Percentiles rank a stretch among this genome's conserved stretches.
Evolutionary conservation across 1,284 basidiomycete genomes (phyloP).

Genomic region (Ustanciosporium gigantosporum): DNA sequence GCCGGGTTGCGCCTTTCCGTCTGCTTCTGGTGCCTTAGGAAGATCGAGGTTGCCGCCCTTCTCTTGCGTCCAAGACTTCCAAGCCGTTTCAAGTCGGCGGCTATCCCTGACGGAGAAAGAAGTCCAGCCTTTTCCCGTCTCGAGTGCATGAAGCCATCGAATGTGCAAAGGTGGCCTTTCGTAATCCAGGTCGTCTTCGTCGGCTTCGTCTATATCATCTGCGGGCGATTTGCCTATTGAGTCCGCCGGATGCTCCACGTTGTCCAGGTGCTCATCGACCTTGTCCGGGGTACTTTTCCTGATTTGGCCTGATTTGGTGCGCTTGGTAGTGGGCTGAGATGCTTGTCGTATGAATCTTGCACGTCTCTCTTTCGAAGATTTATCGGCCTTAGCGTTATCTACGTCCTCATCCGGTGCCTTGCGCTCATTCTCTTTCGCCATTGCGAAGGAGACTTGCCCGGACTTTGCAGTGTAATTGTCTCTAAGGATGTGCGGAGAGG

Average conservation of each 20-base stretch:
- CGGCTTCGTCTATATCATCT: slow-evolving; percentile 13
- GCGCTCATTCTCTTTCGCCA: neutral
- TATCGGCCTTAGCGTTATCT: slow-evolving; percentile 7
- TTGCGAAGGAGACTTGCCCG: neutral
- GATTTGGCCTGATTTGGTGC: slow-evolving; percentile 11
- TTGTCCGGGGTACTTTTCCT: slow-evolving; percentile 8
- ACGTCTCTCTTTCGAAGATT: slow-evolving; percentile 19
- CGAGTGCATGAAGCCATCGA: slow-evolving; percentile 24
- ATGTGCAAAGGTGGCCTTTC: slow-evolving; percentile 22
- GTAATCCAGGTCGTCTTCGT: slow-evolving; percentile 13
- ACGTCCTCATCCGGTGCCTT: neutral
- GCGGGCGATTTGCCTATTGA: neutral
- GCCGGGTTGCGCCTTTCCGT: slow-evolving; percentile 29
- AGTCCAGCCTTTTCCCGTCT: slow-evolving; percentile 26
- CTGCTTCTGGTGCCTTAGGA: slow-evolving; percentile 12
- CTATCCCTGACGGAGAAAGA: slow-evolving; percentile 33
- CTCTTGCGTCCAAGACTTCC: slow-evolving; percentile 24
- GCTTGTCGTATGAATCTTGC: slow-evolving; percentile 37
- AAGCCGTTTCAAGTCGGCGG: slow-evolving; percentile 24
- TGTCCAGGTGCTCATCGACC: neutral
- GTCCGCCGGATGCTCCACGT: neutral
- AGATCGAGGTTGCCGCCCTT: slow-evolving; percentile 28
- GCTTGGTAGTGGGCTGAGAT: slow-evolving; percentile 19
- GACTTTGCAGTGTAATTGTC: no score
- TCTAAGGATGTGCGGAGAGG: no score